A percentile compares a stretch with the other conserved stretches of the same genome.
phyloP scores from a whole-genome alignment of 176 grass and related monocot species.

The Zea luxurians region DNA sequence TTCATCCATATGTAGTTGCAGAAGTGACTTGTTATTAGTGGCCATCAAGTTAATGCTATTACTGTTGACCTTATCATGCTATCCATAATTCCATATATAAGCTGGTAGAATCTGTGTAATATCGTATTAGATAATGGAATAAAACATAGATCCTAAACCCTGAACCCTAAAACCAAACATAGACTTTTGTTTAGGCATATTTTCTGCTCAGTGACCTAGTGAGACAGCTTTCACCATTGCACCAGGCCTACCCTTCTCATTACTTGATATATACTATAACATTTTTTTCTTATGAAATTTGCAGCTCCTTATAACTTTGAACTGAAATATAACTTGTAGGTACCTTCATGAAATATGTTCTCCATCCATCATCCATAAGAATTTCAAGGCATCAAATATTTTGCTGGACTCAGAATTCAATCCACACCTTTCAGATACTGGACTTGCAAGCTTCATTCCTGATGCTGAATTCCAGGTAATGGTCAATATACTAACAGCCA shows the following conservation, averaged over 20 bases:
- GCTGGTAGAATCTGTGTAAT: slow-evolving; percentile 13
- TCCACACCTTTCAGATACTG: slow-evolving; percentile 83
- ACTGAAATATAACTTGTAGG: slow-evolving; percentile 45
- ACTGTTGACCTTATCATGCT: slow-evolving; percentile 15
- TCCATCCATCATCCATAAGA: slow-evolving; percentile 80
- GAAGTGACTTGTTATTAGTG: slow-evolving; percentile 6
- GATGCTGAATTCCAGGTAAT: slow-evolving; percentile 83
- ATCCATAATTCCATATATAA: slow-evolving; percentile 34
- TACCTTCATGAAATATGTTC: slow-evolving; percentile 91
- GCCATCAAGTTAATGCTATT: neutral
- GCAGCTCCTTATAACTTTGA: slow-evolving; percentile 27
- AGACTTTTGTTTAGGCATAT: neutral
- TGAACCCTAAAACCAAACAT: neutral
- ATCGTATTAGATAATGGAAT: neutral
- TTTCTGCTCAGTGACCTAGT: neutral
- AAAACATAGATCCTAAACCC: neutral
- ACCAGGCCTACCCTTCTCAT: neutral
- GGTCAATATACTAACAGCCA: slow-evolving; percentile 10
- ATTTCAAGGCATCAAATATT: slow-evolving; percentile 98
- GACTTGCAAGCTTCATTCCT: slow-evolving; percentile 64
- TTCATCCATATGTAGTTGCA: slow-evolving; percentile 14
- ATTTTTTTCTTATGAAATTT: slow-evolving; percentile 21
- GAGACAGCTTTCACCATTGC: too few species aligned
- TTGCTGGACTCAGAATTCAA: slow-evolving; percentile 76
- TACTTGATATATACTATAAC: neutral